Conservation (phyloP, 768 basidiomycete species). For the Phanerochaete carnosa region DNA sequence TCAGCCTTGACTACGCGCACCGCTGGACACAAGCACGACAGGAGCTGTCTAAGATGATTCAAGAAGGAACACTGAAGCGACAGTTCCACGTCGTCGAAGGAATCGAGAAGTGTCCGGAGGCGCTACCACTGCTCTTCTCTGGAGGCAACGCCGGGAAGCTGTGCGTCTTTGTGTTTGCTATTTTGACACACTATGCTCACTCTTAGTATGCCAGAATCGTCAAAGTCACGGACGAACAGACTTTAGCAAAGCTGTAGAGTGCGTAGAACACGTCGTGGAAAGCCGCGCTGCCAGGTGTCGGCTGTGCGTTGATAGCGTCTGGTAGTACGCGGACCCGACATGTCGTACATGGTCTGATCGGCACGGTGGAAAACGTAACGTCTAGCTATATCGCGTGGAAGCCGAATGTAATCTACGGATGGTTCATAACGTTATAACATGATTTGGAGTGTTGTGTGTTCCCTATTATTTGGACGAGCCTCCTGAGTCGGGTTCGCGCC, state of each 20-base stretch:
- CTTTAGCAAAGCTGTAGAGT: conserved; percentile 12
- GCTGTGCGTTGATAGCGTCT: no score
- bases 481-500: neutral
- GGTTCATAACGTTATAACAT: neutral
- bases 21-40: conserved; percentile 56
- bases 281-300: neutral
- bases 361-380: no score
- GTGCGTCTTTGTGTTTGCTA: conserved; percentile 17
- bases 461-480: neutral
- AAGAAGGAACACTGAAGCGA: conserved; percentile 69
- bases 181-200: neutral
- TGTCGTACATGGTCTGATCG: neutral
- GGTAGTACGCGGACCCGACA: no score
- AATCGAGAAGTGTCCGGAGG: conserved; percentile 65
- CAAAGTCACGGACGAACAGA: conserved; percentile 13
- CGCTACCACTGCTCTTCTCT: conserved; percentile 67
- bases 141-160: conserved; percentile 82
- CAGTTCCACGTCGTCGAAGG: conserved; percentile 81
- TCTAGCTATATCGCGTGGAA: neutral
- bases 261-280: neutral
- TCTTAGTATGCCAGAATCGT: conserved; percentile 13
- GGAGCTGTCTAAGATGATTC: conserved; percentile 55
- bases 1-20: conserved; percentile 71
- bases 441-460: neutral
- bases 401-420: neutral